Evolutionary conservation across 257 asterid genomes (phyloP).

Genomic region (Salvia rosmarinus): DNA sequence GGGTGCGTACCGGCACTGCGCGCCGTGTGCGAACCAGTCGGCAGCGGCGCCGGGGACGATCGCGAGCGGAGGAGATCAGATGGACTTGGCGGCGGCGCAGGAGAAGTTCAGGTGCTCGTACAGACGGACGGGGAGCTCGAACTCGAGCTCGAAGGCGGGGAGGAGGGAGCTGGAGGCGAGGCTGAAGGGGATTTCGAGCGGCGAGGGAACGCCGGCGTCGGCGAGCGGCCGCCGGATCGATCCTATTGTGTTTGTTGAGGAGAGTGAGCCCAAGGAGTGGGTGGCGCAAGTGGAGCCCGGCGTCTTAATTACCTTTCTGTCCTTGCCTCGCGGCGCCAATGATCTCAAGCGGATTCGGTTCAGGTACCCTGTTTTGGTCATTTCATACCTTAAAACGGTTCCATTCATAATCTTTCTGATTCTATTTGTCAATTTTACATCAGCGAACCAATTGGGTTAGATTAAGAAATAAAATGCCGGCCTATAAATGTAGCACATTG

Average conservation of each 20-base stretch:
- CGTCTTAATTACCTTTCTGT: slow-evolving; percentile 86
- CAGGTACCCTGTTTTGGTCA: slow-evolving; percentile 57
- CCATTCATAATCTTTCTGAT: background rate
- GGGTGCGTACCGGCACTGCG: slow-evolving; percentile 84
- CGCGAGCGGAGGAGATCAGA: slow-evolving; percentile 43
- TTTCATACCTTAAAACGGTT: background rate
- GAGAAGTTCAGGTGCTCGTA: slow-evolving; percentile 86
- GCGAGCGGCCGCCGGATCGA: slow-evolving; percentile 93
- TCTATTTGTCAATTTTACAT: background rate
- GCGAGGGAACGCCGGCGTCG: slow-evolving; percentile 89
- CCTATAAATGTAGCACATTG: background rate
- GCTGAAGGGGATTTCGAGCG: slow-evolving; percentile 89
- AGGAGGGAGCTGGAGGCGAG: slow-evolving; percentile 89
- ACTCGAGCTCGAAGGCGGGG: slow-evolving; percentile 69
- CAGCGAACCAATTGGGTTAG: background rate
- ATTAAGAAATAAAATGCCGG: background rate
- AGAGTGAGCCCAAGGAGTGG: slow-evolving; percentile 96
- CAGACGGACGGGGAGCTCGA: slow-evolving; percentile 83
- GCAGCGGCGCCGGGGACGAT: slow-evolving; percentile 36
- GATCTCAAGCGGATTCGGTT: slow-evolving; percentile 94
- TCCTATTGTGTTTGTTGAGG: slow-evolving; percentile 86
- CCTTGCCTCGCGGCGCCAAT: slow-evolving; percentile 92
- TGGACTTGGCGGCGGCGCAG: slow-evolving; percentile 59
- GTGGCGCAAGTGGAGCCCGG: slow-evolving; percentile 99
- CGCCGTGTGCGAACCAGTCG: slow-evolving; percentile 70